phyloP scores from a whole-genome alignment of 257 asterid genomes.

The Ilex asprella region DNA sequence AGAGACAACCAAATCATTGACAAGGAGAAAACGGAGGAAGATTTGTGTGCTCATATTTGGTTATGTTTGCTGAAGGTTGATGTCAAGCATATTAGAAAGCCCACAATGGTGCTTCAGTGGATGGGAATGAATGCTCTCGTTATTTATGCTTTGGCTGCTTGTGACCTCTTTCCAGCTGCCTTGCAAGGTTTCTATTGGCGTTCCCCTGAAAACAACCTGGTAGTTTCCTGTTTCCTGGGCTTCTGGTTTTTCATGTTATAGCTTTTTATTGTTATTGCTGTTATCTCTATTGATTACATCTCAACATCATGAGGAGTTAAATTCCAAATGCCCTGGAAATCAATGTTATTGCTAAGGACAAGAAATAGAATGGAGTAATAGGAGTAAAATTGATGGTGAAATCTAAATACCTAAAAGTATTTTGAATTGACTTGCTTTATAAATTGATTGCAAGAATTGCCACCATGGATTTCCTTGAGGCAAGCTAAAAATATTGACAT shows the following conservation, averaged over 20 bases:
- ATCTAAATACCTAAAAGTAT: too few species aligned
- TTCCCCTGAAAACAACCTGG: constrained; percentile 81
- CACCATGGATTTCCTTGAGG: too few species aligned
- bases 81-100: constrained; percentile 48
- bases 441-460: too few species aligned
- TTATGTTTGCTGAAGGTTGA: constrained; percentile 53
- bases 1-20: too few species aligned
- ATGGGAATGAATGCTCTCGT: constrained; percentile 95
- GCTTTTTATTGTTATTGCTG: not conserved
- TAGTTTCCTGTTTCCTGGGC: constrained; percentile 18
- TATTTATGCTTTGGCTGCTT: constrained; percentile 83
- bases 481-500: too few species aligned
- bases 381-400: too few species aligned
- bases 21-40: too few species aligned
- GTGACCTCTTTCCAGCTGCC: constrained; percentile 75
- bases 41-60: constrained; percentile 3
- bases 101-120: constrained; percentile 70
- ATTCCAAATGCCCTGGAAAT: too few species aligned
- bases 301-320: not conserved
- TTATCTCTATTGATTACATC: not conserved
- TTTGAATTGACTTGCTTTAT: too few species aligned
- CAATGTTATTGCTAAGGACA: too few species aligned
- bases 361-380: too few species aligned
- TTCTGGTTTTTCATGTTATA: not conserved
- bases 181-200: constrained; percentile 86